Conservation (phyloP, 192 early-diverging fungal species). For the Coemansia sp. region DNA sequence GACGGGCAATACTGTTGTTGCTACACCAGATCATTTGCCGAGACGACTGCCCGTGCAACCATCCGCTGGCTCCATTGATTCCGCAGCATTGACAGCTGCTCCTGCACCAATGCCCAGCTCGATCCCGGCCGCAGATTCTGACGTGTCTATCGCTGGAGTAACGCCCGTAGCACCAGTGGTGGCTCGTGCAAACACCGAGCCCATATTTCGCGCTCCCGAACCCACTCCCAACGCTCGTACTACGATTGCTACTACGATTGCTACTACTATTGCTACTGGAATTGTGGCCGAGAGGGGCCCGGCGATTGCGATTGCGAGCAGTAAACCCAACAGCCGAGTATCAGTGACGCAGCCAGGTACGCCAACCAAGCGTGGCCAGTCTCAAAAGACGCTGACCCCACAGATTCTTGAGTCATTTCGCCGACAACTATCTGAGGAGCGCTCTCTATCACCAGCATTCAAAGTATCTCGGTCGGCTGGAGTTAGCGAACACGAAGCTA, state of each 20-base stretch:
- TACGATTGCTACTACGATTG: not conserved
- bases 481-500: conserved; percentile 9
- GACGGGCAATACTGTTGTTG: conserved; percentile 41
- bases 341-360: conserved; percentile 32
- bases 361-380: conserved; percentile 27
- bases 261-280: no score
- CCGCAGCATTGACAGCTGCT: not conserved
- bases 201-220: conserved; percentile 11
- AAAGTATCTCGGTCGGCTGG: not conserved
- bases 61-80: not conserved
- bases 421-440: conserved; percentile 22
- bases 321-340: not conserved
- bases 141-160: not conserved
- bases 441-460: not conserved
- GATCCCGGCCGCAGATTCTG: not conserved
- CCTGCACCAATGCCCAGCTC: not conserved
- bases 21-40: conserved; percentile 42
- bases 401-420: conserved; percentile 46
- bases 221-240: not conserved
- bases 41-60: not conserved
- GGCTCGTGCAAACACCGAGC: conserved; percentile 44
- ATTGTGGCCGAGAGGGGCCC: not conserved
- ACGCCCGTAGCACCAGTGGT: not conserved
- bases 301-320: not conserved
- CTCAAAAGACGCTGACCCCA: conserved; percentile 49